Conservation (phyloP, 176 grass and related monocot species). For the Triticum urartu region DNA sequence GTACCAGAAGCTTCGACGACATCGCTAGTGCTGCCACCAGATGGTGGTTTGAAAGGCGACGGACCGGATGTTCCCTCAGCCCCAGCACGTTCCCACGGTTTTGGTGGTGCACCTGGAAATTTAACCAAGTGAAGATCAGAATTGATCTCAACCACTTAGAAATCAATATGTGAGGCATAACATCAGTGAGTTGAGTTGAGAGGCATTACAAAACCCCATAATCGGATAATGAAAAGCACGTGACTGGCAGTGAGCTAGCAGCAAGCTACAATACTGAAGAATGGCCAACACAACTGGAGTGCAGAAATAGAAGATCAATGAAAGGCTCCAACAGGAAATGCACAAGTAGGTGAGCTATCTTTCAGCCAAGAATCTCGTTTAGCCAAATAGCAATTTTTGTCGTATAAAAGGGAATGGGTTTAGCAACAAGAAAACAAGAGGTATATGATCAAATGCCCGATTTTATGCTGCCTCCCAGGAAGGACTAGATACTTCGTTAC, state of each 20-base stretch:
- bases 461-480: too few relatives aligned
- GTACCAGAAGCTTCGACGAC: slow-evolving; percentile 88
- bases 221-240: too few relatives aligned
- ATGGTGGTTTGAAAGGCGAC: slow-evolving; percentile 70
- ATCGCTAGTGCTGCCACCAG: slow-evolving; percentile 77
- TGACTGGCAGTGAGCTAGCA: background rate
- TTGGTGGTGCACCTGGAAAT: slow-evolving; percentile 58
- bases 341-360: background rate
- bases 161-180: background rate
- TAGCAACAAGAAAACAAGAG: too few relatives aligned
- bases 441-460: too few relatives aligned
- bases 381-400: background rate
- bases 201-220: background rate
- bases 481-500: too few relatives aligned
- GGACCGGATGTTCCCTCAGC: slow-evolving; percentile 52
- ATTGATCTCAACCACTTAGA: background rate
- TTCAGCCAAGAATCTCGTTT: background rate
- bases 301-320: background rate
- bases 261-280: background rate
- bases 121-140: background rate
- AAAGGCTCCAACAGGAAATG: background rate
- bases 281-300: background rate
- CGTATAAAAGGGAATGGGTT: background rate
- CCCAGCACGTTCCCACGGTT: slow-evolving; percentile 80
- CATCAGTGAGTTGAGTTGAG: background rate